Evolutionary conservation across 1,139 yeast species (phyloP), one percentile per base, ranked within the genome.

Genomic region (Pichia sp.): DNA sequence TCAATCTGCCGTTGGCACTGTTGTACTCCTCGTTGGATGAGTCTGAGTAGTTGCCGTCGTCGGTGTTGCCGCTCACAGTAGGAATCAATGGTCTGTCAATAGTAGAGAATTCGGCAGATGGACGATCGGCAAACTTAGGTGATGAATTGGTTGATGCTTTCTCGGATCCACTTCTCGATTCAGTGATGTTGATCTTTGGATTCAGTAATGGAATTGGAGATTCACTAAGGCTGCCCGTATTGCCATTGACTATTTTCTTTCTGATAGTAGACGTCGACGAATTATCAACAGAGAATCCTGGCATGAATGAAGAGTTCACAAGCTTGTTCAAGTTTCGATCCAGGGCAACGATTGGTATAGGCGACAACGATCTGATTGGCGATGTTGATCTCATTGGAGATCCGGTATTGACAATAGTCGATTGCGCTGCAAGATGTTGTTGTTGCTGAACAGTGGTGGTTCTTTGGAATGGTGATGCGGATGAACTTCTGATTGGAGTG

Each of bases 401-500:
- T 14, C 22, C 32, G 4, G 40, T 42, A 15, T 58, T 56, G 11
- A 28, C 31, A 28, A 28, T 12, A 24, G n/a, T 18, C 27, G 31
- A 22, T 19, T 12, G 12, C 20, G 18, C 31, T 2, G 40, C 57
- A 40, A 11, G 55, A 22, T 37, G 34, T 32, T 38, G 40, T 14
- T 38, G 62, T 12, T 37, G 34, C 22, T 38, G 40, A 12, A 22
- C 61, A 11, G 56, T 50, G 19, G 60, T 61, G 19, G 60, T 61
- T 20, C 24, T 14, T 35, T 43, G 27, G 24, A 38, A 49, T 8
- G 55, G 57, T 4, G 63, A 59, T 10, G 32, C 45, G 3, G 61
- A 57, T 22, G 57, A 38, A 18, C 64, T 60, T 47, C 61, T 48
- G 11, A 62, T 55, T 20, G 65, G 66, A 8, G 58, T 55, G n/a